Base-by-base conservation (phyloP, 2,329 filamentous ascomycete species). In the Fusarium sp. region DNA sequence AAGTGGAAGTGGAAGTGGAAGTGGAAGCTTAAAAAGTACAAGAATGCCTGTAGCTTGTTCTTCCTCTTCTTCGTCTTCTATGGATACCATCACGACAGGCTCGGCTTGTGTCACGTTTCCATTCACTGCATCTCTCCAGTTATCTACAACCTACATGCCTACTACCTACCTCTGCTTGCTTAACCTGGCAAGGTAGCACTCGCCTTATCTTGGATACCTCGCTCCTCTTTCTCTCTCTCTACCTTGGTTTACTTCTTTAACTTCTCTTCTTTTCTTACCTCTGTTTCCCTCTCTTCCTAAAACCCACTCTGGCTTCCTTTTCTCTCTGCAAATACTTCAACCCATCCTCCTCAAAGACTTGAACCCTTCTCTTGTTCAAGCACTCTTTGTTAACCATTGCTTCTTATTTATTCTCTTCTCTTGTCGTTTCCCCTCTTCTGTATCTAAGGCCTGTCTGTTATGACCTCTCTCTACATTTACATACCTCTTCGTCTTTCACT, bases 401-500 rank as follows among this genome's bases (percentile, higher is more conserved):
- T 37, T 54, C 32, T 46, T 20, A 3, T 37, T 50, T 27, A 23
- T 37, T 46, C 27, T 60, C 35, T 33, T 37, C 20, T 22, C 19
- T 39, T 51, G 59, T 48, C 43, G 37, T 37, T 48, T 25, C 32
- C 30, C 30, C 35, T 35, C 63, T 19, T 59, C 45, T 69, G 56
- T 68, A 55, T 59, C 40, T 43, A 55, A 70, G 25, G 37, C 35
- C 44, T 58, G 20, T 62, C 35, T 48, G 55, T 49, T 19, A 53
- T 32, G 43, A 27, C 22, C 35, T 48, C 19, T 48, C 32, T 40
- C 30, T 56, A 32, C 43, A 60, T 64, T 59, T 68, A 66, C 55
- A 62, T 62, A 48, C 23, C 47, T 56, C 48, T 32, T 59, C 46
- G 35, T 53, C 47, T 65, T 47, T 39, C 19, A 23, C 40, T 35